These are phyloP conservation scores for Myotisia sp. DNA, from an alignment of 2,329 filamentous ascomycete genomes.

Conservation along the genomic window DNA sequence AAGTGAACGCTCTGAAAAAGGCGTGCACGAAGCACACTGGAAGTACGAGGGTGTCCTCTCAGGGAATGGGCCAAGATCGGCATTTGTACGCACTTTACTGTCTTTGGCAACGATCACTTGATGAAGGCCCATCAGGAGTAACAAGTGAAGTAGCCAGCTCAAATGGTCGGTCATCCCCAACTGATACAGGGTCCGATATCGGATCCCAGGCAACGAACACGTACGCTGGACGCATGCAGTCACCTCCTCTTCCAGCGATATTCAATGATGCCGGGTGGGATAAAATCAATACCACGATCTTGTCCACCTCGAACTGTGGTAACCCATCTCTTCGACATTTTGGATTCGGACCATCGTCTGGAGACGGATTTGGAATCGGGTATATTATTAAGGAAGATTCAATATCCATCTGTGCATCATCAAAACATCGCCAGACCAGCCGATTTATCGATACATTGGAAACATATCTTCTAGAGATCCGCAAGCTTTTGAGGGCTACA, in stretches of 20 bases:
- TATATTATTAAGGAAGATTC: constrained; percentile 97
- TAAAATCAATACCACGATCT: constrained; percentile 81
- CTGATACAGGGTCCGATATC: constrained; percentile 18
- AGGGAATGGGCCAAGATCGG: constrained; percentile 79
- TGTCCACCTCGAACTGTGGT: constrained; percentile 97
- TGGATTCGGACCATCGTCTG: constrained; percentile 87
- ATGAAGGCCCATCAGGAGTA: constrained; percentile 61
- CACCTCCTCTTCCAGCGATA: constrained; percentile 50
- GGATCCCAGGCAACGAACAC: neutral
- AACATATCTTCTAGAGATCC: constrained; percentile 77
- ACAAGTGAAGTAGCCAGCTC: constrained; percentile 38
- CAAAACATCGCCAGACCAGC: constrained; percentile 84
- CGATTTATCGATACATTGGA: constrained; percentile 83
- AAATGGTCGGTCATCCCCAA: constrained; percentile 51
- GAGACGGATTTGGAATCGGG: constrained; percentile 89
- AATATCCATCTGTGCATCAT: constrained; percentile 80
- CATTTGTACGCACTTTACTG: constrained; percentile 90
- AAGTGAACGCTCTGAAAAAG: constrained; percentile 70
- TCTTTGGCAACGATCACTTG: constrained; percentile 80
- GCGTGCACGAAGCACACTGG: constrained; percentile 72
- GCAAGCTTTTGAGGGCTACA: constrained; percentile 64
- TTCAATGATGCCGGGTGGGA: constrained; percentile 90
- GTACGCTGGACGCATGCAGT: constrained; percentile 27
- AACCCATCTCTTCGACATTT: constrained; percentile 92
- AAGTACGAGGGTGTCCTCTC: constrained; percentile 70